Conservation (phyloP, 495 filamentous ascomycete genomes). For the Aspergillus steynii region DNA sequence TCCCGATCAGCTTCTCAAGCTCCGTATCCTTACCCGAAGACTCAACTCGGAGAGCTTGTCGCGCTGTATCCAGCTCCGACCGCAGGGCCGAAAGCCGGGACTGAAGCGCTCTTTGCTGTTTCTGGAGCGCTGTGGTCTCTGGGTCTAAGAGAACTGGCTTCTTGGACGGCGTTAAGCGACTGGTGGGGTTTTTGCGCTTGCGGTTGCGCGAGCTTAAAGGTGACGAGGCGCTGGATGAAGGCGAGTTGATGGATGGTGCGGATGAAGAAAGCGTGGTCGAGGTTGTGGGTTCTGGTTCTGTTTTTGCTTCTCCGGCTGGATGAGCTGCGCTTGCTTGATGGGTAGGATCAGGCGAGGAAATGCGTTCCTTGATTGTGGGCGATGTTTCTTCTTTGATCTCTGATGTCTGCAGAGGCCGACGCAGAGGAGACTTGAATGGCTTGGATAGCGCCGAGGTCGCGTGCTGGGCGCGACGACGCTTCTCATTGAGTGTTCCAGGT, state of each 20-base stretch:
- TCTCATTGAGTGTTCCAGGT: conserved; percentile 29
- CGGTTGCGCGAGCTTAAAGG: conserved; percentile 4
- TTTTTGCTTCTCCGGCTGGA: background rate
- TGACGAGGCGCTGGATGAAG: conserved; percentile 5
- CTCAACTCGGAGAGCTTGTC: conserved; percentile 52
- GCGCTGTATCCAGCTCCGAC: conserved; percentile 45
- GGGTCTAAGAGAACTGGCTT: conserved; percentile 20
- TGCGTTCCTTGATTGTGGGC: conserved; percentile 12
- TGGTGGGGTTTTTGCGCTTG: conserved; percentile 14
- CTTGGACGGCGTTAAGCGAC: conserved; percentile 12
- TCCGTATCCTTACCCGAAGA: conserved; percentile 46
- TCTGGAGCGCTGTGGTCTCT: conserved; percentile 18
- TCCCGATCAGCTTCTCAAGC: conserved; percentile 46
- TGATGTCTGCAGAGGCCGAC: conserved; percentile 26
- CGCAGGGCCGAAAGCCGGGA: conserved; percentile 33
- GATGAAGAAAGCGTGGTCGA: background rate
- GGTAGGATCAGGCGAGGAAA: conserved; percentile 5
- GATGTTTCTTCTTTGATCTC: conserved; percentile 11
- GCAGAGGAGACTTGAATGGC: conserved; percentile 70
- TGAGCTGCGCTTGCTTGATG: background rate
- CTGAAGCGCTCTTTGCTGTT: conserved; percentile 28
- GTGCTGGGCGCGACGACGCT: conserved; percentile 58
- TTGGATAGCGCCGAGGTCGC: conserved; percentile 54
- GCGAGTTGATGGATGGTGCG: conserved; percentile 2
- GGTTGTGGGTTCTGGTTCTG: background rate